These are phyloP conservation scores for Nitzschia palea DNA, from an alignment of 108 stramenopile species.

Conservation along the genomic window DNA sequence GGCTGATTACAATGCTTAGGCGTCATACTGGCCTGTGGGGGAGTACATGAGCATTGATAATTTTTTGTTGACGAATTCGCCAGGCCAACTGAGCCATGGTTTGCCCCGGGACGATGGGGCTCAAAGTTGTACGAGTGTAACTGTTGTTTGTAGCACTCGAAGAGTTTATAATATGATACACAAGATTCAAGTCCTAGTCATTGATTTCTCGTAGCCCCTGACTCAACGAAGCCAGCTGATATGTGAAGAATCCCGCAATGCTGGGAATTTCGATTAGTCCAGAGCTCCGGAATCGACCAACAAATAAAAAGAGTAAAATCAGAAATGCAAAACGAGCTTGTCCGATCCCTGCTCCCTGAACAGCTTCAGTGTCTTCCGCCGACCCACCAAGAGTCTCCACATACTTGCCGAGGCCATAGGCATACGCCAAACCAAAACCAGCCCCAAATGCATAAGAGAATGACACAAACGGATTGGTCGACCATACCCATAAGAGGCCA, in stretches of 20 bases:
- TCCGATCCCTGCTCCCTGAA: constrained; percentile 76
- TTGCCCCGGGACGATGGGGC: too few relatives aligned
- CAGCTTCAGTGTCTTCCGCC: constrained; percentile 46
- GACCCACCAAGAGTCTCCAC: constrained; percentile 79
- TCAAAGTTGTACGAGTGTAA: background rate
- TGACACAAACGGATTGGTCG: constrained; percentile 62
- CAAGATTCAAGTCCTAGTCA: constrained; percentile 21
- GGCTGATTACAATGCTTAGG: constrained; percentile 44
- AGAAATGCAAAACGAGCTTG: constrained; percentile 87
- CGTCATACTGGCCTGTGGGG: background rate
- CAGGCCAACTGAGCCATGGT: too few relatives aligned
- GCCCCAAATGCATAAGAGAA: constrained; percentile 80
- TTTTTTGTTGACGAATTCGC: too few relatives aligned
- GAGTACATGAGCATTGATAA: too few relatives aligned
- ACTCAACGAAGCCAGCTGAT: constrained; percentile 71
- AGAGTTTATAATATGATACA: background rate
- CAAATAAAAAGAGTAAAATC: constrained; percentile 71
- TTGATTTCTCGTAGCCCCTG: constrained; percentile 74
- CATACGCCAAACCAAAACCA: constrained; percentile 71
- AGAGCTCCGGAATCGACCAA: constrained; percentile 68
- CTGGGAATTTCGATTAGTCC: constrained; percentile 74
- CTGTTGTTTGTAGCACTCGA: constrained; percentile 1
- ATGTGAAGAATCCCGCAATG: constrained; percentile 86
- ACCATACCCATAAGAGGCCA: constrained; percentile 57
- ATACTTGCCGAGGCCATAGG: constrained; percentile 82